These are phyloP conservation scores for Neurospora sp. DNA, from an alignment of 495 filamentous ascomycete genomes.

Conservation along the genomic window DNA sequence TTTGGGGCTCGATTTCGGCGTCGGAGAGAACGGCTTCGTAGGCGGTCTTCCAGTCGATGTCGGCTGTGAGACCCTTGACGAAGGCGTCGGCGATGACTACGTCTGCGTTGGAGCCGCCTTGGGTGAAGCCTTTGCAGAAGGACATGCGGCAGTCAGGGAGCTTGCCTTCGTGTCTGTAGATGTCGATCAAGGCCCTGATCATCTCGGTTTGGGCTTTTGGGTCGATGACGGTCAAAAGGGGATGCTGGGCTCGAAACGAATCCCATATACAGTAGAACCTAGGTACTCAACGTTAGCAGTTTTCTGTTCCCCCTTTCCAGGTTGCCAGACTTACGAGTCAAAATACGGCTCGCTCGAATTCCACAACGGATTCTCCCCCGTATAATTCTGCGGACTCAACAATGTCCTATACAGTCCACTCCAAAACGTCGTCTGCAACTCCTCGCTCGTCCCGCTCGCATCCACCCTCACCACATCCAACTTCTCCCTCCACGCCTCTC, in stretches of 20 bases:
- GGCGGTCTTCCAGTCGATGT: conserved; percentile 56
- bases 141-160: conserved; percentile 50
- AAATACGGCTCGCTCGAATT: conserved; percentile 63
- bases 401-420: conserved; percentile 56
- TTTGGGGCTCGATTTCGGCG: conserved; percentile 52
- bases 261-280: conserved; percentile 69
- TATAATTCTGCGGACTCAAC: conserved; percentile 64
- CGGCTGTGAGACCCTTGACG: conserved; percentile 50
- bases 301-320: conserved; percentile 14
- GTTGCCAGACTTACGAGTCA: conserved; percentile 41
- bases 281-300: neutral
- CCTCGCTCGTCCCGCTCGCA: conserved; percentile 41
- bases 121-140: conserved; percentile 58
- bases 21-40: conserved; percentile 63
- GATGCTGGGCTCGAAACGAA: conserved; percentile 60
- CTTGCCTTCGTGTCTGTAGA: conserved; percentile 54
- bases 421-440: conserved; percentile 55
- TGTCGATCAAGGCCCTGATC: conserved; percentile 58
- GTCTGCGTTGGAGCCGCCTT: conserved; percentile 69
- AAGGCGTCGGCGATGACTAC: conserved; percentile 59
- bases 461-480: conserved; percentile 46
- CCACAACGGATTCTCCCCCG: conserved; percentile 66
- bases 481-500: conserved; percentile 51
- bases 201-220: conserved; percentile 54
- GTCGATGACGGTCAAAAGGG: conserved; percentile 57